Percentiles rank a stretch among this genome's conserved stretches.
These are phyloP conservation scores for Rhizopogon parksii DNA, from an alignment of 1,284 basidiomycete genomes.

Conservation along the genomic window DNA sequence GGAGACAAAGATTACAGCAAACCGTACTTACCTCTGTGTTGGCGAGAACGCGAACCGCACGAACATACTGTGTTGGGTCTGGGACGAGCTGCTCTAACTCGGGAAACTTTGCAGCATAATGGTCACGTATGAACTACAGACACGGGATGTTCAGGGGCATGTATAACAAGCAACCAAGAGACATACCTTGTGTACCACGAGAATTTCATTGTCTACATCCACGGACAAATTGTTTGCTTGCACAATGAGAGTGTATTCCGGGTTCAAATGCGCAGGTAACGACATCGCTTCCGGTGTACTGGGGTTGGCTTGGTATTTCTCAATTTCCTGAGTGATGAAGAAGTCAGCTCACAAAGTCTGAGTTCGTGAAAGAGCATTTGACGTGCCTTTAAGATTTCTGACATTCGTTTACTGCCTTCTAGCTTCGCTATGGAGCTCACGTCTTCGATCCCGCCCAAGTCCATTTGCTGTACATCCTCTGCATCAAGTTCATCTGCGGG, in stretches of 20 bases:
- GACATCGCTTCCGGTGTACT: conserved; percentile 74
- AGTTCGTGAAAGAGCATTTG: neutral
- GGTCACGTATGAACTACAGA: conserved; percentile 90
- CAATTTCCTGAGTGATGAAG: conserved; percentile 64
- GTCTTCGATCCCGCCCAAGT: conserved; percentile 76
- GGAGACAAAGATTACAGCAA: neutral
- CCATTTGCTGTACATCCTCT: conserved; percentile 90
- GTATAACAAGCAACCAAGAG: conserved; percentile 31
- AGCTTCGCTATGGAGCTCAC: conserved; percentile 85
- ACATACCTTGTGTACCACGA: conserved; percentile 89
- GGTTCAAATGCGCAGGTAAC: conserved; percentile 81
- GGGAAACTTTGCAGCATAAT: conserved; percentile 93
- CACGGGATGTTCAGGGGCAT: conserved; percentile 9
- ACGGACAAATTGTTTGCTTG: conserved; percentile 97
- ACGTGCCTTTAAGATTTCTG: conserved; percentile 74
- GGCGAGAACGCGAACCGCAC: conserved; percentile 82
- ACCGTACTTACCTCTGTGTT: conserved; percentile 63
- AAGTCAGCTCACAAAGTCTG: neutral
- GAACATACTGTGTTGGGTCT: conserved; percentile 90
- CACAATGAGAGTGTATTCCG: conserved; percentile 95
- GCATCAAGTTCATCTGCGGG: conserved; percentile 92
- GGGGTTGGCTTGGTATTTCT: conserved; percentile 73
- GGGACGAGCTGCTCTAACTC: conserved; percentile 93
- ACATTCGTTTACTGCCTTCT: conserved; percentile 79
- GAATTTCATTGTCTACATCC: conserved; percentile 96